Evolutionary conservation across 768 basidiomycete genomes (phyloP), one percentile per base, ranked within the genome.

Genomic region (Sporobolomyces pararoseus): DNA sequence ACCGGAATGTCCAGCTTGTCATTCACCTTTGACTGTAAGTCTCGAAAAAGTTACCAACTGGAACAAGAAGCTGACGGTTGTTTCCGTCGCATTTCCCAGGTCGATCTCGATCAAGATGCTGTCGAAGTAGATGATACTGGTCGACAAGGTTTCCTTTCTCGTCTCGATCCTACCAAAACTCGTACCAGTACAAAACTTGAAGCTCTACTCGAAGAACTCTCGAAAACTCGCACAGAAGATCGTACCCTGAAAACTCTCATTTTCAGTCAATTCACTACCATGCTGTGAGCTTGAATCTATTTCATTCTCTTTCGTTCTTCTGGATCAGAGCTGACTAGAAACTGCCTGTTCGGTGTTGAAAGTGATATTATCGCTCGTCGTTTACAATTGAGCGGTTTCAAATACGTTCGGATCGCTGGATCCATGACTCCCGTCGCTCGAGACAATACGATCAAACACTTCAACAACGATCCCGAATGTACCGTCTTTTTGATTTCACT

Each of bases 151-250:
- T 97, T 99, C 59, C 85, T 99, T 19, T 91, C 91, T 32, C 86
- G 94, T 14, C 83, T 99, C 29, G 86, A 98, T 78, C 81, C 97
- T 23, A 86, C 90, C 73, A 87, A 86, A 53, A 96, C 92, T 91
- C 85, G 91, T 55, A 95, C 92, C 2, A 94, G 91, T n/a, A 88
- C 92, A 7, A 99, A 98, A 83, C 91, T 98, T 50, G 96, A 99
- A 78, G 94, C 95, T 3, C 83, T 99, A 0, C 83, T 98, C 5
- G 96, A 99, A 79, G 96, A 99, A 80, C 80, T 99, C 62, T 86
- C 84, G 76, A 91, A 90, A 78, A 83, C 96, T 47, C 84, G 93
- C 42, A 79, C 83, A 70, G 85, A 93, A 77, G 91, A 97, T 78
- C 84, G 88, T 34, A 95, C 93, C 16, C 92, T 91, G 37, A 99